These are phyloP conservation scores for Leucosporidium creatinivorum DNA, from an alignment of 768 basidiomycete species.

Conservation along the genomic window DNA sequence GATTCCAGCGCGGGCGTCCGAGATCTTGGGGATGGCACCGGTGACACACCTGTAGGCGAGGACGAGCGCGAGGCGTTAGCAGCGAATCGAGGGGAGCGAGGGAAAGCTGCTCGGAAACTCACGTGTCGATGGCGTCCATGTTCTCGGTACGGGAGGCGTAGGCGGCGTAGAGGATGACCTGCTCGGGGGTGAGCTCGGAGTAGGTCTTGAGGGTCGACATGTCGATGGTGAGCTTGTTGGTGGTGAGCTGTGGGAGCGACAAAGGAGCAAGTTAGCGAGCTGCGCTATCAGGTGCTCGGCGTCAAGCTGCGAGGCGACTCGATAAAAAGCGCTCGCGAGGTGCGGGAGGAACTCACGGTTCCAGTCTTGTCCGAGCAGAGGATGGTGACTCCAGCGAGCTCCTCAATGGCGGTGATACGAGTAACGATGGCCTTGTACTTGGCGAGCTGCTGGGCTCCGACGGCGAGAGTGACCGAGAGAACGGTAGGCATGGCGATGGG, in stretches of 20 bases:
- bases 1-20: conserved; percentile 79
- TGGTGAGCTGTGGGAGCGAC: conserved; percentile 60
- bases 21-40: conserved; percentile 61
- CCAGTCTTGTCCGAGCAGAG: conserved; percentile 86
- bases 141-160: conserved; percentile 98
- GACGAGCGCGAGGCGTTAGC: background rate
- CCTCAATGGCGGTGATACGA: conserved; percentile 98
- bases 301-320: too few relatives aligned
- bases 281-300: background rate
- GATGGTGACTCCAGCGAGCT: conserved; percentile 96
- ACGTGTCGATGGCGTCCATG: conserved; percentile 88
- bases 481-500: conserved; percentile 99
- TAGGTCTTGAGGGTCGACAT: conserved; percentile 84
- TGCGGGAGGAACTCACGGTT: conserved; percentile 20
- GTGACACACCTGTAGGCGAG: conserved; percentile 55
- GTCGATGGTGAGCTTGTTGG: conserved; percentile 99
- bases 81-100: background rate
- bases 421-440: conserved; percentile 99
- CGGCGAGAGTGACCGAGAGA: conserved; percentile 93
- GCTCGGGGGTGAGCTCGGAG: conserved; percentile 76
- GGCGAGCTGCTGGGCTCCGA: conserved; percentile 96
- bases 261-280: background rate
- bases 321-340: too few relatives aligned
- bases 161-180: conserved; percentile 85
- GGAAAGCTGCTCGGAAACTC: background rate